These are phyloP conservation scores for Uronychia setigera DNA, from an alignment of 73 alveolate species.

Conservation along the genomic window DNA sequence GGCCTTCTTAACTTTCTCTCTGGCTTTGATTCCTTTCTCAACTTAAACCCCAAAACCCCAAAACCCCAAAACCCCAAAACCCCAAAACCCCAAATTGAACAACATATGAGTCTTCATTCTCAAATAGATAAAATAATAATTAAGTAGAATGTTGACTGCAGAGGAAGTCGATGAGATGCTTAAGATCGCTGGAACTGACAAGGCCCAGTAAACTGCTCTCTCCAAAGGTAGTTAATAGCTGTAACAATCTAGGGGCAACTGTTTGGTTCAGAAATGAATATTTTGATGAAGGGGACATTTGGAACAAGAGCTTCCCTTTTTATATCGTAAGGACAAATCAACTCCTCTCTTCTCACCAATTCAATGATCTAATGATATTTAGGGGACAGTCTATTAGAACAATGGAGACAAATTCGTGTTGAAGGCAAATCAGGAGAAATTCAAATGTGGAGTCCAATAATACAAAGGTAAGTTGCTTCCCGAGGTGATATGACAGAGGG, in stretches of 20 bases:
- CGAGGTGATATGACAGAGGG: slow-evolving; percentile 1
- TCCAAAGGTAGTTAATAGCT: not conserved
- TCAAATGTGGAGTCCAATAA: slow-evolving; percentile 5
- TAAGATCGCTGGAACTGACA: not conserved
- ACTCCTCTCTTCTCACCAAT: not conserved
- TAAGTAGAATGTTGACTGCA: slow-evolving; percentile 1
- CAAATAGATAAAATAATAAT: too few species aligned
- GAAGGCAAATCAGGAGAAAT: slow-evolving; percentile 20
- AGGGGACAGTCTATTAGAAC: slow-evolving; percentile 38
- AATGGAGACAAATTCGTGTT: slow-evolving; percentile 23
- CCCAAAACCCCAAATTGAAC: too few species aligned
- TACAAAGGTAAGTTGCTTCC: slow-evolving; percentile 1
- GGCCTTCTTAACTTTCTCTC: too few species aligned
- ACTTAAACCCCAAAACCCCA: too few species aligned
- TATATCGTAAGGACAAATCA: slow-evolving; percentile 30
- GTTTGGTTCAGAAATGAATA: slow-evolving; percentile 61
- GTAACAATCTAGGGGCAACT: slow-evolving; percentile 9
- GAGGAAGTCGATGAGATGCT: slow-evolving; percentile 28
- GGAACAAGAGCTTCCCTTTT: slow-evolving; percentile 52
- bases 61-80: too few species aligned
- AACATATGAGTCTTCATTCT: too few species aligned
- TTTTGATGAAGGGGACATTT: slow-evolving; percentile 50
- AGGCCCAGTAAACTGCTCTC: not conserved
- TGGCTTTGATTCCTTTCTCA: too few species aligned
- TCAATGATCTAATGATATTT: not conserved